Base-by-base conservation (phyloP, 257 asterid genomes). In the Scutellaria baicalensis region DNA sequence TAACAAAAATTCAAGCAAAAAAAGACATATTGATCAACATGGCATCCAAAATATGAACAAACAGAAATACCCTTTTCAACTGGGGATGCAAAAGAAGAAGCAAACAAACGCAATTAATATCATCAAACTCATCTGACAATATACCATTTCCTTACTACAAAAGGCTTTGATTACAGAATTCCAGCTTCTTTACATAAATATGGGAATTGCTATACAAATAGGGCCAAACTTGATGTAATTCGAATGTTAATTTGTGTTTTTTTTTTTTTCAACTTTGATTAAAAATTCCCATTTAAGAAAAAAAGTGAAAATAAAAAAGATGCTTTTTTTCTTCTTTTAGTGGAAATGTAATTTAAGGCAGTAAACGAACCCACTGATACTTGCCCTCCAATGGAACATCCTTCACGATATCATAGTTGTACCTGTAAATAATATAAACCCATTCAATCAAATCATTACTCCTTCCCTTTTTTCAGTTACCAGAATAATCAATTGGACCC, bases 321-420 rank as follows among this genome's bases (percentile, higher is more conserved):
- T 76, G 78, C 80, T 66, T 73, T 74, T 20, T 82, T 56, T 74
- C 74, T 73, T 43, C 58, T 59, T 72, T 38, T 17, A 56, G 81
- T 69, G 50, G 73, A 39, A 20, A 51, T 50, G 47, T 79, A 76
- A 72, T 79, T 82, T 59, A 78, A 68, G 78, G 86, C 74, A 77
- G 84, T 70, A 84, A 79, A 71, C 84, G 88, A 81, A 86, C 82
- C 97, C 97, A 90, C 74, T 88, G 78, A 85, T 90, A 90, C 76
- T 85, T 85, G 18, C 97, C 97, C 66, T 88, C 89, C 90, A 88
- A 55, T 45, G 97, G 94, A 35, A 84, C 83, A 81, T 88, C 97
- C 84, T 82, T 85, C 74, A 74, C 89, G 14, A 85, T 57, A 75
- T 90, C 97, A 77, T 73, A 90, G 84, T 90, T 90, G 95, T 90